phyloP scores from a whole-genome alignment of 441 rosid genomes.

The Lepidium campestre region DNA sequence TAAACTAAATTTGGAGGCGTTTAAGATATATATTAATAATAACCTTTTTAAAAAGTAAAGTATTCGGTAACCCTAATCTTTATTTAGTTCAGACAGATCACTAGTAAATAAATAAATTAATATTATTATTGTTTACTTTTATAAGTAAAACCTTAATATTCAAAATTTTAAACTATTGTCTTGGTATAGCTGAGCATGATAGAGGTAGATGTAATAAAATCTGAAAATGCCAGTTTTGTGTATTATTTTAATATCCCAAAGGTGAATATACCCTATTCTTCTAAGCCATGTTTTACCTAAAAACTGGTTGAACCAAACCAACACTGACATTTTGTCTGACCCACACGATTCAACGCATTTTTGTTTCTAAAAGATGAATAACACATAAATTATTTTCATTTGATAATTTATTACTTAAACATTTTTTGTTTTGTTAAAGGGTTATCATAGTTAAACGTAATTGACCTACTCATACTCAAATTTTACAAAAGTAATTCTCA shows the following conservation, averaged over 20 bases:
- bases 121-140: no score
- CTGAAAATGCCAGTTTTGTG: neutral
- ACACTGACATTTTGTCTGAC: constrained; percentile 1
- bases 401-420: neutral
- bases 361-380: constrained; percentile 1
- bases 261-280: neutral
- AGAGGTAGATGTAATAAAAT: neutral
- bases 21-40: no score
- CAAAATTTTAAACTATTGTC: neutral
- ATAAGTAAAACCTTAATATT: neutral
- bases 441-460: neutral
- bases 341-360: constrained; percentile 19
- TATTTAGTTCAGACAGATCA: no score
- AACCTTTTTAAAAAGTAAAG: no score
- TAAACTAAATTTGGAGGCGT: no score
- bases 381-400: neutral
- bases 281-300: neutral
- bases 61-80: no score
- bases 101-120: no score
- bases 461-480: neutral
- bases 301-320: constrained; percentile 15
- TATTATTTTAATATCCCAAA: neutral
- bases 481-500: neutral
- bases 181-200: neutral
- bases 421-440: no score